Percentiles rank a stretch among this genome's conserved stretches.
These are phyloP conservation scores for Prasinococcaceae sp. DNA, from an alignment of 139 green algal species.

Conservation along the genomic window DNA sequence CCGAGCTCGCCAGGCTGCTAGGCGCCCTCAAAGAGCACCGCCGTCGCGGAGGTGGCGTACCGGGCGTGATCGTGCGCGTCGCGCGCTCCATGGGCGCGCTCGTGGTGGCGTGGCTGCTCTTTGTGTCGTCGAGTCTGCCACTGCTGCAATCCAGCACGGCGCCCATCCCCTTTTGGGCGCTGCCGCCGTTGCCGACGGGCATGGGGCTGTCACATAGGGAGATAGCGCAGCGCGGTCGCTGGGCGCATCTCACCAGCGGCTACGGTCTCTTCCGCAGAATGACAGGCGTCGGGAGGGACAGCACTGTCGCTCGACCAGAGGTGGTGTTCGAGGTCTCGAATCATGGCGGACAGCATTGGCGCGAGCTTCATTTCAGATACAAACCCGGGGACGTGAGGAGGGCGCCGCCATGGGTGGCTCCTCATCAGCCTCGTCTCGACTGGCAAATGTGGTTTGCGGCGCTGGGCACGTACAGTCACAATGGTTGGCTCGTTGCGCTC, in stretches of 20 bases:
- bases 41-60: too few species aligned
- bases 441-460: conserved; percentile 33
- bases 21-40: too few species aligned
- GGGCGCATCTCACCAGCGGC: neutral
- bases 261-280: conserved; percentile 26
- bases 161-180: too few species aligned
- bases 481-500: neutral
- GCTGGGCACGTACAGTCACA: conserved; percentile 2
- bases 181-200: too few species aligned
- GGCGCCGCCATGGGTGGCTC: conserved; percentile 13
- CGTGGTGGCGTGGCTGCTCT: too few species aligned
- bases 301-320: conserved; percentile 15
- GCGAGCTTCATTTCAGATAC: conserved; percentile 11
- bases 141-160: too few species aligned
- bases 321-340: conserved; percentile 15
- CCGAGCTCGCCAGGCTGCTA: too few species aligned
- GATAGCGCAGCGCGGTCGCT: too few species aligned
- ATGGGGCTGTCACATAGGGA: too few species aligned
- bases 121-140: too few species aligned
- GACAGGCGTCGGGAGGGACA: conserved; percentile 18
- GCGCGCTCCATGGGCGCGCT: too few species aligned
- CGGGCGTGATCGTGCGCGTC: too few species aligned
- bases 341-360: conserved; percentile 7
- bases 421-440: conserved; percentile 20
- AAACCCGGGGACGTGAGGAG: conserved; percentile 12